Evolutionary conservation across 106 monocot species (phyloP), one percentile per base, ranked within the genome.

Genomic region (Vanilla planifolia): DNA sequence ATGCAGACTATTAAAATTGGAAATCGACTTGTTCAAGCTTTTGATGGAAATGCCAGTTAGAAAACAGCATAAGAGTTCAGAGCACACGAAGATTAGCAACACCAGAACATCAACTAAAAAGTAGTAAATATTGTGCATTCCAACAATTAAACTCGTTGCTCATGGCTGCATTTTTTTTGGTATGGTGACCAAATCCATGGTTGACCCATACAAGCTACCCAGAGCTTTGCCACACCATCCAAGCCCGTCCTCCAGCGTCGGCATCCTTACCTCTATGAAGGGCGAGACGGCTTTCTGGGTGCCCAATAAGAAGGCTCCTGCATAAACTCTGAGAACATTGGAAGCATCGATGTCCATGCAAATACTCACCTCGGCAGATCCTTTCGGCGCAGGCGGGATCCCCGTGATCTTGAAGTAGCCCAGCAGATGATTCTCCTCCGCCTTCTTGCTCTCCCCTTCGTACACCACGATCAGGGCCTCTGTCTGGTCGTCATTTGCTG

Each of bases 301-400:
- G 0, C 48, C 66, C 0, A 71, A 61, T 3, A 50, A 45, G 3
- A 79, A 8, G 1, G 61, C 81, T 2, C 81, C 89, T 10, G 73
- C 89, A 29, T 79, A 64, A 13, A 91, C 82, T 57, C 85, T 64
- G 8, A 91, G 72, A 8, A 67, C 63, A 43, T 85, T 85, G 1
- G 85, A 74, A 9, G 82, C 73, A 53, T 91, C 82, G 13, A 91
- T 72, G 22, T 91, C 91, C 85, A 91, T 79, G 69, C 82, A 82
- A 4, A 91, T 68, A 40, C 61, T 77, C 17, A 91, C 72, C 59
- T 85, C 85, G 5, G 68, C 74, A 15, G 76, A 60, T 1, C 91
- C 91, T 45, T 80, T 91, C 0, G 82, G 77, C 3, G 40, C 77
- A 28, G 74, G 67, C 1, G 82, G 85, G 34, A 91, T 91, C 40